Evolutionary conservation across 2,329 filamentous ascomycete species (phyloP).

Genomic region (Fusarium haematococcum): DNA sequence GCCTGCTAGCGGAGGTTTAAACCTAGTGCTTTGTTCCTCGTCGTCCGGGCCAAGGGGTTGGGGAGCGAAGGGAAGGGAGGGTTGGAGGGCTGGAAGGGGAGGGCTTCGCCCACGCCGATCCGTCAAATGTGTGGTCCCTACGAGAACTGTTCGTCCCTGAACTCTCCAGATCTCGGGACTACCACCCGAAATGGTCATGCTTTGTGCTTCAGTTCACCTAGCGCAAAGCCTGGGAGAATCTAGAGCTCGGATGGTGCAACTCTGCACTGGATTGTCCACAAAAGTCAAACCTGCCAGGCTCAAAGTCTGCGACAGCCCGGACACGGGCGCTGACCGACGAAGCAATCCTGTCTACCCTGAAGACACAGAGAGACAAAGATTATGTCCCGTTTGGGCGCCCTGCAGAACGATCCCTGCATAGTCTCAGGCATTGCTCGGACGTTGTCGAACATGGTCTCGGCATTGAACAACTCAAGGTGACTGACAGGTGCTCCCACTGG

Average conservation of each 20-base stretch:
- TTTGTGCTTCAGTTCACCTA: conserved; percentile 15
- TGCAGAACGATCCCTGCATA: conserved; percentile 24
- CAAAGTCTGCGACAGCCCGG: conserved; percentile 10
- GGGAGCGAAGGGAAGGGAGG: neutral
- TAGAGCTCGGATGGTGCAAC: conserved; percentile 12
- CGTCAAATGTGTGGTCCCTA: conserved; percentile 13
- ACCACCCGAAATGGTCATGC: conserved; percentile 12
- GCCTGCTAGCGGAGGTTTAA: conserved; percentile 31
- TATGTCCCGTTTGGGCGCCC: conserved; percentile 24
- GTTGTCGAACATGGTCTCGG: conserved; percentile 22
- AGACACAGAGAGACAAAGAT: conserved; percentile 20
- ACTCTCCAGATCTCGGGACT: conserved; percentile 15
- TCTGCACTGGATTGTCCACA: conserved; percentile 3
- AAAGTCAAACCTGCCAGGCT: conserved; percentile 11
- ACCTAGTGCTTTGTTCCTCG: conserved; percentile 16
- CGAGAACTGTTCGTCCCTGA: neutral
- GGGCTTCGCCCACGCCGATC: conserved; percentile 38
- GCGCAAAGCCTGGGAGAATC: conserved; percentile 28
- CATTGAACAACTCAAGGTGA: conserved; percentile 14
- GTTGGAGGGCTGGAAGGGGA: conserved; percentile 1
- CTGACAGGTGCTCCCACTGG: conserved; percentile 8
- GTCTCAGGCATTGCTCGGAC: conserved; percentile 17
- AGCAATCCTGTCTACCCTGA: conserved; percentile 17
- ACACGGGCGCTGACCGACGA: conserved; percentile 13
- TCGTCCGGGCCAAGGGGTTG: conserved; percentile 30